A percentile compares a stretch with the other conserved stretches of the same genome.
These are phyloP conservation scores for Acorus calamus DNA, from an alignment of 106 monocot genomes.

Conservation along the genomic window DNA sequence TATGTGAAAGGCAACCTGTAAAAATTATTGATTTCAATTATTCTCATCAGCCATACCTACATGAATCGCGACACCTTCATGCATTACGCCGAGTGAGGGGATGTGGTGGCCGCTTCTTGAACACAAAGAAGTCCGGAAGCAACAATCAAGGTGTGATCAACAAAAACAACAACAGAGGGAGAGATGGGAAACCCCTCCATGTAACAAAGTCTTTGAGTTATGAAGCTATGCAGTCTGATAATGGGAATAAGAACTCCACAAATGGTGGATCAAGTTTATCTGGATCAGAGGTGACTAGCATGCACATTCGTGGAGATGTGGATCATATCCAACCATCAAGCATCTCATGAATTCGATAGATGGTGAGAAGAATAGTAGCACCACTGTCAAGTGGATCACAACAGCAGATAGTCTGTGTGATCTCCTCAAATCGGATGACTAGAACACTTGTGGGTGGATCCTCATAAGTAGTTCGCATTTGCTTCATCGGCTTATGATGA, in stretches of 20 bases:
- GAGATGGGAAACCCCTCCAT: not conserved
- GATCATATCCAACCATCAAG: slow-evolving; percentile 25
- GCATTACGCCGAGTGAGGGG: slow-evolving; percentile 48
- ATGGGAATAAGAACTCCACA: slow-evolving; percentile 29
- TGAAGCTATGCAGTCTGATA: slow-evolving; percentile 32
- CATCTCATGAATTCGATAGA: slow-evolving; percentile 13
- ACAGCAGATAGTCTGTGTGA: slow-evolving; percentile 23
- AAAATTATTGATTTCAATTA: not conserved
- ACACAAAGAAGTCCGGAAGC: slow-evolving; percentile 34
- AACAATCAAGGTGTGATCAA: slow-evolving; percentile 6
- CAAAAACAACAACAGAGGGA: slow-evolving; percentile 1
- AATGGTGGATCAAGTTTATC: slow-evolving; percentile 36
- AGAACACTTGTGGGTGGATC: slow-evolving; percentile 7
- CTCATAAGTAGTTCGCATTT: not conserved
- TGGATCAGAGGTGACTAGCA: slow-evolving; percentile 50
- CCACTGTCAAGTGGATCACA: not conserved
- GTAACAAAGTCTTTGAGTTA: slow-evolving; percentile 34
- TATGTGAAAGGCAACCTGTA: no score
- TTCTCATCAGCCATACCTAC: slow-evolving; percentile 32
- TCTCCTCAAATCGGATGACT: slow-evolving; percentile 36
- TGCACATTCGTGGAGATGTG: slow-evolving; percentile 23
- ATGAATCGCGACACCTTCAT: slow-evolving; percentile 55
- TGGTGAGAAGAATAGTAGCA: not conserved
- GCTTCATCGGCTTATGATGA: not conserved
- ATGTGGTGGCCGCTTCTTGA: slow-evolving; percentile 63